These are phyloP conservation scores for Diplotaxis tenuifolia DNA, from an alignment of 345 rosid species.

Conservation along the genomic window DNA sequence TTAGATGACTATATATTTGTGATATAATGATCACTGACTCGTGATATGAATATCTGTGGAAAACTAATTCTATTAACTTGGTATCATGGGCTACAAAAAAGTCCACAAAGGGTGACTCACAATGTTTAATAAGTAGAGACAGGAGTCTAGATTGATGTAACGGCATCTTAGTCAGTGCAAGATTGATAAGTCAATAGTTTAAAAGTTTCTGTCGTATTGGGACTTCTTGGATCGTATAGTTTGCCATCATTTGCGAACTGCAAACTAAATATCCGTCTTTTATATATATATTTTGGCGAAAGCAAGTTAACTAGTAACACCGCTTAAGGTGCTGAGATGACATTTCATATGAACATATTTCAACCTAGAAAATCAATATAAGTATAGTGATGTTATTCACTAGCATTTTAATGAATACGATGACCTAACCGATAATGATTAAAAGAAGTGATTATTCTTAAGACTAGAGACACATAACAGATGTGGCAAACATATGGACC, in stretches of 20 bases:
- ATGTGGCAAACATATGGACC: slow-evolving; percentile 69
- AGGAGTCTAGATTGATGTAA: neutral
- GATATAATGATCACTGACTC: slow-evolving; percentile 1
- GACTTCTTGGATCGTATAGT: neutral
- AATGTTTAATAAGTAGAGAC: neutral
- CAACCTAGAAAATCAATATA: neutral
- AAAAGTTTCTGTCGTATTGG: neutral
- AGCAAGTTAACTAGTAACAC: neutral
- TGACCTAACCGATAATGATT: slow-evolving; percentile 28
- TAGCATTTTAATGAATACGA: slow-evolving; percentile 13
- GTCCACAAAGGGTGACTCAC: neutral
- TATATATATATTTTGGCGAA: neutral
- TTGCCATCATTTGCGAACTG: neutral
- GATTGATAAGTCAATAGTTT: neutral
- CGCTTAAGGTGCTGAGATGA: slow-evolving; percentile 25
- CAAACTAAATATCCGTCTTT: neutral
- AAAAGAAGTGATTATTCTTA: slow-evolving; percentile 30
- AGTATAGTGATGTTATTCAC: neutral
- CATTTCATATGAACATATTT: slow-evolving; percentile 18
- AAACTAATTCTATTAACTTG: slow-evolving; percentile 1
- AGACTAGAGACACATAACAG: slow-evolving; percentile 33
- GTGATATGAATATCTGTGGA: neutral
- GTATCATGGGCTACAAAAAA: neutral
- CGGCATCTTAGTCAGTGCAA: neutral
- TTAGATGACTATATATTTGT: neutral